Conservation (phyloP, 345 rosid species). For the Firmiana major region DNA sequence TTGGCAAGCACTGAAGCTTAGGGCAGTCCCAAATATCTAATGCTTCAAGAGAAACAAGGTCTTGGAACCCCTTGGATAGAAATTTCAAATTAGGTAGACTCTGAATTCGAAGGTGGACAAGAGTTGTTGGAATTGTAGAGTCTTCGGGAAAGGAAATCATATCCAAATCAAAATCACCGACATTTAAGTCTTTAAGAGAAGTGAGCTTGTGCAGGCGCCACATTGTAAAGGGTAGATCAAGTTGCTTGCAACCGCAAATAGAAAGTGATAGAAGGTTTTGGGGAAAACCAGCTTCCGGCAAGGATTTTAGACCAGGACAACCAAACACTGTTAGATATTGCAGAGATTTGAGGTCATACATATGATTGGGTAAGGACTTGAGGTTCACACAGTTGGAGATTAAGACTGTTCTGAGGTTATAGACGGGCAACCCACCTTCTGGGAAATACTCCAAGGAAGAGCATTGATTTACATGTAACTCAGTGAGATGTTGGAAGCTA, state of each 20-base stretch:
- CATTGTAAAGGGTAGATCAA: constrained; percentile 11
- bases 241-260: constrained; percentile 16
- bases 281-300: constrained; percentile 30
- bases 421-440: constrained; percentile 12
- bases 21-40: constrained; percentile 24
- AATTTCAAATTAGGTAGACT: constrained; percentile 13
- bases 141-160: constrained; percentile 24
- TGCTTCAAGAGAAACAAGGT: constrained; percentile 22
- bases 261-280: constrained; percentile 18
- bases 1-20: constrained; percentile 21
- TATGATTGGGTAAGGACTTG: constrained; percentile 20
- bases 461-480: constrained; percentile 14
- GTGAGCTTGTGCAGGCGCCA: constrained; percentile 26
- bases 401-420: neutral
- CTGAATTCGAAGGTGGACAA: constrained; percentile 12
- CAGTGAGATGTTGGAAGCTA: constrained; percentile 14
- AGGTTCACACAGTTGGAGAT: constrained; percentile 18
- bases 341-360: constrained; percentile 25
- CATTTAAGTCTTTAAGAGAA: constrained; percentile 23
- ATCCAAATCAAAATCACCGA: constrained; percentile 6
- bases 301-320: constrained; percentile 13
- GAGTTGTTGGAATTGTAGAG: constrained; percentile 2
- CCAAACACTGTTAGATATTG: neutral
- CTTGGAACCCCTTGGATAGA: constrained; percentile 20
- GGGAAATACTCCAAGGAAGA: constrained; percentile 20